These are phyloP conservation scores for Starmerella sirachaensis DNA, from an alignment of 805 yeast species.

Conservation along the genomic window DNA sequence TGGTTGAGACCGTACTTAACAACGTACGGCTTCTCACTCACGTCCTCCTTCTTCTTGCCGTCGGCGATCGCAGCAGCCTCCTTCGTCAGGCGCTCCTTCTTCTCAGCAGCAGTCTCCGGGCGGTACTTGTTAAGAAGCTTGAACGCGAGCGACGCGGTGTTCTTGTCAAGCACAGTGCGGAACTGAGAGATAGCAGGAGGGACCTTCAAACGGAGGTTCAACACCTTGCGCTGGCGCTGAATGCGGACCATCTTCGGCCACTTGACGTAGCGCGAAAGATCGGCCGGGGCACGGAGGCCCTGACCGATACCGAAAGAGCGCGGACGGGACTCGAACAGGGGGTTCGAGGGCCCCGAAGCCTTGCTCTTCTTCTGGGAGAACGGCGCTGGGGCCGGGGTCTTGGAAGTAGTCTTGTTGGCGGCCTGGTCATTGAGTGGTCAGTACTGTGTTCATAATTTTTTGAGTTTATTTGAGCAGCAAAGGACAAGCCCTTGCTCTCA, in stretches of 20 bases:
- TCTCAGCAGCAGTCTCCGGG: slow-evolving; percentile 95
- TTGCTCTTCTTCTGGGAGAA: slow-evolving; percentile 32
- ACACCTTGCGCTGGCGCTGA: slow-evolving; percentile 97
- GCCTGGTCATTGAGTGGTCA: slow-evolving; percentile 28
- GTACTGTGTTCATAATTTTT: slow-evolving; percentile 17
- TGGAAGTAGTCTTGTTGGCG: slow-evolving; percentile 71
- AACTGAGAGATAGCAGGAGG: slow-evolving; percentile 98
- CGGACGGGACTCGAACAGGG: slow-evolving; percentile 80
- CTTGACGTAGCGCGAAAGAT: slow-evolving; percentile 92
- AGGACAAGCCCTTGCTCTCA: neutral
- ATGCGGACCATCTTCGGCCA: slow-evolving; percentile 98
- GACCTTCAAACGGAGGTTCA: slow-evolving; percentile 91
- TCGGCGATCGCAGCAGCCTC: slow-evolving; percentile 97
- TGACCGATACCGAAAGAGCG: slow-evolving; percentile 89
- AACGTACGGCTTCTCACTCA: slow-evolving; percentile 89
- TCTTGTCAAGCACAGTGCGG: slow-evolving; percentile 92
- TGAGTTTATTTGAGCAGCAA: slow-evolving; percentile 1
- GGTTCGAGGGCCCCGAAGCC: slow-evolving; percentile 43
- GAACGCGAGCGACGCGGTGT: slow-evolving; percentile 95
- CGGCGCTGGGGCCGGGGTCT: slow-evolving; percentile 85
- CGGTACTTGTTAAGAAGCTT: slow-evolving; percentile 97
- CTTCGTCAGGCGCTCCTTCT: slow-evolving; percentile 97
- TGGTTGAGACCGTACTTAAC: slow-evolving; percentile 99
- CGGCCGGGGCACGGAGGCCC: slow-evolving; percentile 84
- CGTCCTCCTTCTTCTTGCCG: slow-evolving; percentile 95